phyloP scores from a whole-genome alignment of 305 asterid species.

The Fraxinus sp. region DNA sequence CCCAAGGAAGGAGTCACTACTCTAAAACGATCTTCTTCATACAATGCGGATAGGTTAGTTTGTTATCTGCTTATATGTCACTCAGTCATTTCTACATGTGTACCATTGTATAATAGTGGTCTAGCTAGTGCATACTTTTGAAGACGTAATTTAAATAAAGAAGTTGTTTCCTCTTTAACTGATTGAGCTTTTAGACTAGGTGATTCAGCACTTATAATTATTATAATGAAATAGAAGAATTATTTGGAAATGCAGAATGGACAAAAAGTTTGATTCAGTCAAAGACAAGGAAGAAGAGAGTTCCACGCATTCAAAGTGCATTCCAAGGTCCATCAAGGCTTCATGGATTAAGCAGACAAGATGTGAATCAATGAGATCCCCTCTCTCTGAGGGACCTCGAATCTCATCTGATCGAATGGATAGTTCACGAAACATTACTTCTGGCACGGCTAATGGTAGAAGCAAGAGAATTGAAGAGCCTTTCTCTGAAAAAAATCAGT shows the following conservation, averaged over 20 bases:
- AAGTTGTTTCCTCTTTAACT: slow-evolving; percentile 1
- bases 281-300: slow-evolving; percentile 55
- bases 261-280: slow-evolving; percentile 46
- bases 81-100: not conserved
- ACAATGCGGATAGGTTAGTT: slow-evolving; percentile 68
- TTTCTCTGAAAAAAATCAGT: slow-evolving; percentile 35
- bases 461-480: slow-evolving; percentile 77
- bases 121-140: not conserved
- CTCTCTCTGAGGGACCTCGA: slow-evolving; percentile 76
- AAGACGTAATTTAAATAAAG: not conserved
- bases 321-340: slow-evolving; percentile 74
- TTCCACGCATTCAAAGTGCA: slow-evolving; percentile 62
- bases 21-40: slow-evolving; percentile 79
- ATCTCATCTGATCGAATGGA: slow-evolving; percentile 66
- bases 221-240: not conserved
- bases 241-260: slow-evolving; percentile 49
- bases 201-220: not conserved
- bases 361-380: slow-evolving; percentile 89
- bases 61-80: not conserved
- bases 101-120: not conserved
- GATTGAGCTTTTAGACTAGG: not conserved
- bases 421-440: slow-evolving; percentile 44
- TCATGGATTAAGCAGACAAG: slow-evolving; percentile 74
- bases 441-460: slow-evolving; percentile 56
- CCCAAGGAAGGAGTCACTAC: slow-evolving; percentile 61